Conservation (phyloP, 2,329 filamentous ascomycete species). For the Microsporum ferrugineum region DNA sequence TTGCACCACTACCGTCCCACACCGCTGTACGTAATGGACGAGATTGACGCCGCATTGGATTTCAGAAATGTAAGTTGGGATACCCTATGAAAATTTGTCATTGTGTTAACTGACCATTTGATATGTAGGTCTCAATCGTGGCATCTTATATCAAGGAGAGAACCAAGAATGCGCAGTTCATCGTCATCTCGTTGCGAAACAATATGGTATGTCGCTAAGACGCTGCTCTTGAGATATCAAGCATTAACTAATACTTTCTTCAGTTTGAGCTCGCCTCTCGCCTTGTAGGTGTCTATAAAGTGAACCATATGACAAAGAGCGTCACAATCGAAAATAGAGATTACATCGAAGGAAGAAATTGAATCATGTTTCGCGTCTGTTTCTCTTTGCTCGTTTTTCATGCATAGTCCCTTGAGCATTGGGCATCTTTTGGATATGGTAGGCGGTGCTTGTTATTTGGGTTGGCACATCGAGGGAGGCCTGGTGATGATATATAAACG, state of each 20-base stretch:
- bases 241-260: not conserved
- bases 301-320: slow-evolving; percentile 96
- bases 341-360: slow-evolving; percentile 43
- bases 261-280: slow-evolving; percentile 87
- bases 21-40: slow-evolving; percentile 97
- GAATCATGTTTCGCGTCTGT: not conserved
- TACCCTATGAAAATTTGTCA: not conserved
- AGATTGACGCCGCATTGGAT: slow-evolving; percentile 95
- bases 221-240: not conserved
- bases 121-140: slow-evolving; percentile 74
- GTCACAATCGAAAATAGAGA: slow-evolving; percentile 79
- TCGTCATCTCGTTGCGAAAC: slow-evolving; percentile 93
- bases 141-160: slow-evolving; percentile 98
- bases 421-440: not conserved
- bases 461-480: not conserved
- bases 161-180: slow-evolving; percentile 98
- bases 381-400: not conserved
- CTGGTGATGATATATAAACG: not conserved
- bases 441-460: not conserved
- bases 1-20: slow-evolving; percentile 97
- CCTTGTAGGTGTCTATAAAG: slow-evolving; percentile 96
- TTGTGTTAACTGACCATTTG: slow-evolving; percentile 11
- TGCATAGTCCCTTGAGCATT: not conserved
- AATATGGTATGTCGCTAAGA: slow-evolving; percentile 57
- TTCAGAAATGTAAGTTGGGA: slow-evolving; percentile 79